Evolutionary conservation across 352 stramenopile species (phyloP), one percentile per base, ranked within the genome.

Genomic region (Phytophthora agathidicida): DNA sequence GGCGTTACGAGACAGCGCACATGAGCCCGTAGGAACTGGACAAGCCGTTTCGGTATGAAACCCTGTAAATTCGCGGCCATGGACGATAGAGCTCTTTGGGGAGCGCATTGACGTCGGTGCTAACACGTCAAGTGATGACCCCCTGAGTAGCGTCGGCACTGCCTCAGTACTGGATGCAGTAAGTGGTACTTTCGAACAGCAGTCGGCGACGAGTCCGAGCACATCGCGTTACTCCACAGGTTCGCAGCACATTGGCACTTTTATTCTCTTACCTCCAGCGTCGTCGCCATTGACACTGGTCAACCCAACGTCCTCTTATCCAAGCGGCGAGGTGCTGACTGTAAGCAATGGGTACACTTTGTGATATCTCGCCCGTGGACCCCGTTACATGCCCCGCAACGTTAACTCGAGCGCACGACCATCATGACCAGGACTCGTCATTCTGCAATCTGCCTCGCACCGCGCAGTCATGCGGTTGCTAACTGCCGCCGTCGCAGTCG

Each of bases 321-420:
- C 7, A 7, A 7, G 7, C 16, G 8, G 11, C 35, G 14, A 3
- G 3, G 5, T 20, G 19, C 10, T 5, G 35, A 13, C 3, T 14
- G 16, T 32, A n/a, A 46, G 5, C 31, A 50, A 65, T 65, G 55
- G 55, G 46, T 65, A 52, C 54, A 65, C 8, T 1, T 32, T 65
- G 39, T 65, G 55, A 65, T 59, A 65, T 65, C 55, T 57, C 26
- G n/a, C n/a, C 27, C 14, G 8, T 41, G 5, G n/a, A 41, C 17
- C 33, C 3, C n/a, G 39, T 45, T 43, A 52, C 38, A 10, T 28
- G 30, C 28, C n/a, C 26, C 16, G 26, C 27, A 48, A 51, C 50
- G 51, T 60, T 41, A 60, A 60, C n/a, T 53, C 39, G 51, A 43
- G 9, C 30, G 16, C 38, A 44, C 8, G 36, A 27, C 49, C 49